Percentiles rank a stretch among this genome's conserved stretches.
Conservation (phyloP, 192 early-diverging fungal genomes). For the Coemansia asiatica region DNA sequence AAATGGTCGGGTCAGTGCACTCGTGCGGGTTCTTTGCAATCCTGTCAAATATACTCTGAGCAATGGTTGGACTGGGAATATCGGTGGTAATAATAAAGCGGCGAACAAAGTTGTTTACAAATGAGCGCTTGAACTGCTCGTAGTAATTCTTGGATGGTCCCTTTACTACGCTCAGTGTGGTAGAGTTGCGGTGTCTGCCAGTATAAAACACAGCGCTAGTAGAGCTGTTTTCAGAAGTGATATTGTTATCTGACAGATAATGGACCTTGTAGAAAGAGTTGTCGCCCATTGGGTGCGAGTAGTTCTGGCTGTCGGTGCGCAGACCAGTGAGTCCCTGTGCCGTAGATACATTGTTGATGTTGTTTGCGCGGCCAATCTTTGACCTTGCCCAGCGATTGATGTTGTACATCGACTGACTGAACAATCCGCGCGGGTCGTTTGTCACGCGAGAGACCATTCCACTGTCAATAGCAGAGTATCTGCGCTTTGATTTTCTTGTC, state of each 20-base stretch:
- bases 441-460: conserved; percentile 1
- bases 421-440: conserved; percentile 18
- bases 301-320: not conserved
- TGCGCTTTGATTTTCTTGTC: not conserved
- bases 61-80: conserved; percentile 47
- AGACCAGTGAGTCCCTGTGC: not conserved
- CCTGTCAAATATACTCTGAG: conserved; percentile 37
- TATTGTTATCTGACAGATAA: not conserved
- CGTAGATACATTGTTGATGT: not conserved
- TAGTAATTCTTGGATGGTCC: conserved; percentile 26
- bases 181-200: not conserved
- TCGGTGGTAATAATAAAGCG: conserved; percentile 43
- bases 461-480: conserved; percentile 32
- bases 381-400: conserved; percentile 43
- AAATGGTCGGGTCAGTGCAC: not conserved
- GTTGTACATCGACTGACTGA: conserved; percentile 47
- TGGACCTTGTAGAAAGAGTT: not conserved
- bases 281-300: not conserved
- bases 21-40: conserved; percentile 14
- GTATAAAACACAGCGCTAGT: not conserved
- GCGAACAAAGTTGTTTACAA: conserved; percentile 27
- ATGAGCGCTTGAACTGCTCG: conserved; percentile 37
- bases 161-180: not conserved
- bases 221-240: not conserved
- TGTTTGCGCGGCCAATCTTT: conserved; percentile 24